Percentiles rank a stretch among this genome's conserved stretches.
Evolutionary conservation across 352 stramenopile genomes (phyloP).

Genomic region (Phytophthora pseudosyringae): DNA sequence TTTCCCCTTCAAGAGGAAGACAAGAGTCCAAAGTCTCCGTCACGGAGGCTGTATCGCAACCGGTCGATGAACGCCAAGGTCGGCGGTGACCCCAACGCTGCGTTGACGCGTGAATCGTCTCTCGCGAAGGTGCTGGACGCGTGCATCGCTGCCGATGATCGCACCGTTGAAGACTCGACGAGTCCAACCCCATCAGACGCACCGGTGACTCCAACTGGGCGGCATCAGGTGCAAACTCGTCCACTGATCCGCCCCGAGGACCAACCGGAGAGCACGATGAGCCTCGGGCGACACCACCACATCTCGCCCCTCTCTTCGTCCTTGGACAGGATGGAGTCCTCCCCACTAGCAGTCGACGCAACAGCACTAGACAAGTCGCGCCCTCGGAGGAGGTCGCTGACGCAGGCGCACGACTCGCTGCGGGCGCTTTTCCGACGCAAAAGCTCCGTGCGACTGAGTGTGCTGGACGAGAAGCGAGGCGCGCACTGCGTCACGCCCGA

Average conservation of each 20-base stretch:
- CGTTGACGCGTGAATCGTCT: slow-evolving; percentile 26
- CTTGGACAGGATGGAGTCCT: neutral
- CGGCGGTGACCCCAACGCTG: slow-evolving; percentile 3
- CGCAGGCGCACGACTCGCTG: slow-evolving; percentile 52
- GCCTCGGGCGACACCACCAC: slow-evolving; percentile 6
- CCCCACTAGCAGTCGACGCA: neutral
- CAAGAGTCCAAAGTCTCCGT: neutral
- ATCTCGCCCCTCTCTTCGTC: slow-evolving; percentile 6
- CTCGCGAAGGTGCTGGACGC: slow-evolving; percentile 34
- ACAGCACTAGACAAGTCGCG: slow-evolving; percentile 20
- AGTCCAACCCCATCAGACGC: neutral
- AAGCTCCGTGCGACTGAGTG: slow-evolving; percentile 18
- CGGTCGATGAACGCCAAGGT: slow-evolving; percentile 6
- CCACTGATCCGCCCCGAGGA: slow-evolving; percentile 4
- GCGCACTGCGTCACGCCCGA: neutral
- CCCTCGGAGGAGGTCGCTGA: slow-evolving; percentile 26
- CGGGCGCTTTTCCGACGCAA: slow-evolving; percentile 31
- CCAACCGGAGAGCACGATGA: neutral
- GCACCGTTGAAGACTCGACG: neutral
- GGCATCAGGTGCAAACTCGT: slow-evolving; percentile 19
- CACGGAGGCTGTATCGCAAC: slow-evolving; percentile 3
- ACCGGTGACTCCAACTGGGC: slow-evolving; percentile 9
- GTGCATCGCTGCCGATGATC: slow-evolving; percentile 17
- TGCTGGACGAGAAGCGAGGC: slow-evolving; percentile 15
- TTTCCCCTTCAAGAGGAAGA: neutral